A percentile compares a stretch with the other conserved stretches of the same genome.
Conservation (phyloP, 495 filamentous ascomycete species). For the Annulohypoxylon moriforme region DNA sequence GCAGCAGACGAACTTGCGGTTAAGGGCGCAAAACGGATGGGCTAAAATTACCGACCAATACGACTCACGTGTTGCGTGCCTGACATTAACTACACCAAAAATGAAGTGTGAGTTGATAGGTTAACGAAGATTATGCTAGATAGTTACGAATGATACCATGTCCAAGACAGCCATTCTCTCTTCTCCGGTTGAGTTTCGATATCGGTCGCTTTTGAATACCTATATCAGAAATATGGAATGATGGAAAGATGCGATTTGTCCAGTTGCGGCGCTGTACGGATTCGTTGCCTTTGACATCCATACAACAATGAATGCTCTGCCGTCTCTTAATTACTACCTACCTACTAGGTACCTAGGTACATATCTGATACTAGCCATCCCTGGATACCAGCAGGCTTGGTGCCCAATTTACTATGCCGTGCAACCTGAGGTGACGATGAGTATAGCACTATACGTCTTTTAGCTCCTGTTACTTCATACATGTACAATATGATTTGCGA, state of each 20-base stretch:
- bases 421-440: slow-evolving; percentile 6
- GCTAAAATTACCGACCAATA: slow-evolving; percentile 8
- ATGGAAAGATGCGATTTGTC: slow-evolving; percentile 1
- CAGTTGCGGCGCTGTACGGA: not conserved
- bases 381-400: not conserved
- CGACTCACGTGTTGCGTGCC: slow-evolving; percentile 8
- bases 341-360: not conserved
- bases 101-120: slow-evolving; percentile 18
- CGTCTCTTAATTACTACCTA: not conserved
- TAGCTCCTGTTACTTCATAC: not conserved
- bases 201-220: not conserved
- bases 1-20: slow-evolving; percentile 86
- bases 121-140: slow-evolving; percentile 25
- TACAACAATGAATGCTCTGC: slow-evolving; percentile 17
- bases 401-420: slow-evolving; percentile 20
- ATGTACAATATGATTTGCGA: not conserved
- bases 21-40: slow-evolving; percentile 52
- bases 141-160: slow-evolving; percentile 37
- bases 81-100: slow-evolving; percentile 7
- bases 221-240: not conserved
- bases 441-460: not conserved
- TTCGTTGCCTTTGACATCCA: not conserved
- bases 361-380: not conserved
- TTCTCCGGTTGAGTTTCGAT: slow-evolving; percentile 2
- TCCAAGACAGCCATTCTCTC: slow-evolving; percentile 8